These are phyloP conservation scores for Diplotaxis tenuifolia DNA, from an alignment of 345 rosid species.

Conservation along the genomic window DNA sequence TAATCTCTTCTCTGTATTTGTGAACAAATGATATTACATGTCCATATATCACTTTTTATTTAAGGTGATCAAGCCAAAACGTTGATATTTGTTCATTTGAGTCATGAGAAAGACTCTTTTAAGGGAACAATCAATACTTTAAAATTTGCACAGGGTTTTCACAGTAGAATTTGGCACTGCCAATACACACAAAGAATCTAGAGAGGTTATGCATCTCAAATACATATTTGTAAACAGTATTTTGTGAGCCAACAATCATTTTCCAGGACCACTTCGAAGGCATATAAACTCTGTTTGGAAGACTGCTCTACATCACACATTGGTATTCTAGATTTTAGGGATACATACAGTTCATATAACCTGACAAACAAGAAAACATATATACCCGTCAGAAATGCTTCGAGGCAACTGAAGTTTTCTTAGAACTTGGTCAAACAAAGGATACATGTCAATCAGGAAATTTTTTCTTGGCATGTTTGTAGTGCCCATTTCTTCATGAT, in stretches of 20 bases:
- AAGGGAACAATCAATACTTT: slow-evolving; percentile 79
- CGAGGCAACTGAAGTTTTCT: background rate
- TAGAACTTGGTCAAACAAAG: background rate
- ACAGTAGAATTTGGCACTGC: slow-evolving; percentile 84
- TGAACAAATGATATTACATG: too few relatives aligned
- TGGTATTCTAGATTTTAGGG: background rate
- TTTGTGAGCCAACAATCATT: background rate
- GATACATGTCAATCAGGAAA: background rate
- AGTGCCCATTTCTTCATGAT: too few relatives aligned
- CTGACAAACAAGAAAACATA: too few relatives aligned
- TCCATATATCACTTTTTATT: too few relatives aligned
- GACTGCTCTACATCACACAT: background rate
- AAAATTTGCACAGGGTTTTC: slow-evolving; percentile 83
- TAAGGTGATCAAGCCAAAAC: slow-evolving; percentile 87
- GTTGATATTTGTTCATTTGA: slow-evolving; percentile 91
- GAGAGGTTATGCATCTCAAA: slow-evolving; percentile 76
- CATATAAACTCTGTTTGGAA: background rate
- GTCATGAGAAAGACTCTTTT: slow-evolving; percentile 68
- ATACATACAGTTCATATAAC: background rate
- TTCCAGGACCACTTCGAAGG: background rate
- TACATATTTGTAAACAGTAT: slow-evolving; percentile 49
- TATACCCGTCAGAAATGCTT: background rate
- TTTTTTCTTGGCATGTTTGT: too few relatives aligned
- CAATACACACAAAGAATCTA: slow-evolving; percentile 63
- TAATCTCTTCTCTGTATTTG: too few relatives aligned